phyloP scores from a whole-genome alignment of 768 basidiomycete genomes.

The Suillus sp. region DNA sequence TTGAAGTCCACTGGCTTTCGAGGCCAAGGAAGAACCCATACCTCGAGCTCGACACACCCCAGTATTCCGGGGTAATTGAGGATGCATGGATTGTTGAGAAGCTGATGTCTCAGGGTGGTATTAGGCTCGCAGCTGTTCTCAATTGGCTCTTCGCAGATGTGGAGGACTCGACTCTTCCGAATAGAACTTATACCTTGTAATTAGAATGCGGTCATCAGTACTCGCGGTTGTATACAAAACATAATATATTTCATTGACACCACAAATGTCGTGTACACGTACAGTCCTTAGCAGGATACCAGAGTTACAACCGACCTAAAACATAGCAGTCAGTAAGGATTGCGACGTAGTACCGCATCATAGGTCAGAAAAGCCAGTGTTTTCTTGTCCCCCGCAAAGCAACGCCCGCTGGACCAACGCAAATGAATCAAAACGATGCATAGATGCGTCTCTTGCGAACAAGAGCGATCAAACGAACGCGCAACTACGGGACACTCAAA shows the following conservation, averaged over 20 bases:
- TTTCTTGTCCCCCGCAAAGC: conserved; percentile 52
- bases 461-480: conserved; percentile 40
- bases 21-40: conserved; percentile 35
- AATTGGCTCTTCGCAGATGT: conserved; percentile 67
- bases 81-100: conserved; percentile 75
- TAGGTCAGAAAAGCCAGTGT: conserved; percentile 64
- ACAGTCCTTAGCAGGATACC: no score
- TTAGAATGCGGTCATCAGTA: no score
- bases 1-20: background rate
- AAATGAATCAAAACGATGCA: conserved; percentile 52
- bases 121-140: conserved; percentile 80
- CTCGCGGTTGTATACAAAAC: background rate
- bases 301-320: background rate
- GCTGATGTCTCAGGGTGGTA: conserved; percentile 78
- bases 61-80: conserved; percentile 72
- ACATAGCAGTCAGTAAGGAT: background rate
- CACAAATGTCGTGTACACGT: background rate
- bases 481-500: conserved; percentile 55
- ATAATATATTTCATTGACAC: background rate
- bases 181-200: background rate
- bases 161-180: conserved; percentile 14
- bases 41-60: conserved; percentile 78
- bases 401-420: conserved; percentile 38
- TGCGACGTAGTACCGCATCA: background rate
- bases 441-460: conserved; percentile 34